A percentile compares a stretch with the other conserved stretches of the same genome.
phyloP scores from a whole-genome alignment of 805 yeast species.

The Monosporozyma unispora region DNA sequence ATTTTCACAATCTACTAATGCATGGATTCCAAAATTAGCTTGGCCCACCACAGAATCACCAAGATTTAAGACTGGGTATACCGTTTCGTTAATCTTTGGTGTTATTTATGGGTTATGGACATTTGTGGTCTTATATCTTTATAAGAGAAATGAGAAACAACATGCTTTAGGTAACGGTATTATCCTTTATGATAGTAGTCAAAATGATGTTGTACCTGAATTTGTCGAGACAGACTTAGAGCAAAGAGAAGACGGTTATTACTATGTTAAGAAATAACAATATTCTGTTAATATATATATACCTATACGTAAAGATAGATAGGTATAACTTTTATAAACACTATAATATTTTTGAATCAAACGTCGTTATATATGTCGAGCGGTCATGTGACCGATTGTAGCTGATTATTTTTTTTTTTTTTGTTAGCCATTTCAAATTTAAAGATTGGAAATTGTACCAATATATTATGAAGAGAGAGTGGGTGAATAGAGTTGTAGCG shows the following conservation, averaged over 20 bases:
- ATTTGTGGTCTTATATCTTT: slow-evolving; percentile 42
- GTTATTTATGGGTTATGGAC: slow-evolving; percentile 41
- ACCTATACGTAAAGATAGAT: too few species aligned
- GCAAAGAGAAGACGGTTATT: slow-evolving; percentile 25
- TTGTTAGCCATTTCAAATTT: not conserved
- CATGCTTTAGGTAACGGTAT: slow-evolving; percentile 43
- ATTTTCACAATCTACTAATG: slow-evolving; percentile 50
- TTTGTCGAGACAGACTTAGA: slow-evolving; percentile 23
- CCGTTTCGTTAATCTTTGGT: slow-evolving; percentile 42
- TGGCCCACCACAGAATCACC: slow-evolving; percentile 54
- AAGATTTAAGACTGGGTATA: slow-evolving; percentile 44
- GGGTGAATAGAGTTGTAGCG: too few species aligned
- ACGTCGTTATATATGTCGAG: not conserved
- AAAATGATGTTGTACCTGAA: slow-evolving; percentile 24
- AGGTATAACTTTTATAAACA: not conserved
- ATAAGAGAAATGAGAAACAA: slow-evolving; percentile 43
- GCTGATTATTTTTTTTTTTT: not conserved
- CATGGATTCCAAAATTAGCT: slow-evolving; percentile 47
- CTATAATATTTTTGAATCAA: too few species aligned
- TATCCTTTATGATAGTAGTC: slow-evolving; percentile 35
- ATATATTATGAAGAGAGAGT: too few species aligned
- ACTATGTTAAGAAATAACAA: slow-evolving; percentile 6
- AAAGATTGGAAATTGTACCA: not conserved
- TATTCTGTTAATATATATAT: not conserved
- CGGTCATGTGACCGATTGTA: not conserved